A percentile compares a stretch with the other conserved stretches of the same genome.
phyloP scores from a whole-genome alignment of 306 rosid genomes.

The Abrus pulchellus region DNA sequence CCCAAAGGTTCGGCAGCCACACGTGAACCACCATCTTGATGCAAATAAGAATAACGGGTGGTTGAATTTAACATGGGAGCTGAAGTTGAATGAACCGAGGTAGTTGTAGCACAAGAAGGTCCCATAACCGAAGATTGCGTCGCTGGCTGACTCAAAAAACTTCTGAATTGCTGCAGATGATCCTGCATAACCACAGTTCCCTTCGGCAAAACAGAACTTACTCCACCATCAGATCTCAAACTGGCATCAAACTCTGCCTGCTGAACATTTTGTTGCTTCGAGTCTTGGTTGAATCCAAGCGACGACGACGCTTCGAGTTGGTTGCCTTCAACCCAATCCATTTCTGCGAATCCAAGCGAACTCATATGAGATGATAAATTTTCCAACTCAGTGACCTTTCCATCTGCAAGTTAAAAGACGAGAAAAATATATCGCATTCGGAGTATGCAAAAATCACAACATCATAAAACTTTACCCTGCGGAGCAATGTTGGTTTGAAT shows the following conservation, averaged over 20 bases:
- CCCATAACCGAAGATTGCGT: constrained; percentile 82
- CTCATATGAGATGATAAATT: constrained; percentile 87
- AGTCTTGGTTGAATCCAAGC: constrained; percentile 58
- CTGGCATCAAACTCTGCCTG: constrained; percentile 59
- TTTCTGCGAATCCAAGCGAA: constrained; percentile 99
- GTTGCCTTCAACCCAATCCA: constrained; percentile 73
- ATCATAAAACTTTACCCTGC: constrained; percentile 57
- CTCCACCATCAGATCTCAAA: constrained; percentile 64
- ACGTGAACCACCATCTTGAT: constrained; percentile 53
- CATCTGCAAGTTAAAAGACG: constrained; percentile 68
- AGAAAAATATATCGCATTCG: not conserved
- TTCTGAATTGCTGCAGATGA: constrained; percentile 73
- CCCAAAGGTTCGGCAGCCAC: constrained; percentile 56
- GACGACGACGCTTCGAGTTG: constrained; percentile 64
- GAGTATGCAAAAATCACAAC: not conserved
- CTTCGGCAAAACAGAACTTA: constrained; percentile 66
- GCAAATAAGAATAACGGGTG: constrained; percentile 59
- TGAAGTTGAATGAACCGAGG: constrained; percentile 83
- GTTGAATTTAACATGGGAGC: constrained; percentile 86
- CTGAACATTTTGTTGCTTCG: constrained; percentile 56
- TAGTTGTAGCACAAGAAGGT: constrained; percentile 85
- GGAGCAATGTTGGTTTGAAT: constrained; percentile 49
- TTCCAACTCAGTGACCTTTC: constrained; percentile 83
- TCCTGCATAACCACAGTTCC: constrained; percentile 65
- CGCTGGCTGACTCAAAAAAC: constrained; percentile 78